Conservation (phyloP, 257 asterid species). For the Schizonepeta tenuifolia region DNA sequence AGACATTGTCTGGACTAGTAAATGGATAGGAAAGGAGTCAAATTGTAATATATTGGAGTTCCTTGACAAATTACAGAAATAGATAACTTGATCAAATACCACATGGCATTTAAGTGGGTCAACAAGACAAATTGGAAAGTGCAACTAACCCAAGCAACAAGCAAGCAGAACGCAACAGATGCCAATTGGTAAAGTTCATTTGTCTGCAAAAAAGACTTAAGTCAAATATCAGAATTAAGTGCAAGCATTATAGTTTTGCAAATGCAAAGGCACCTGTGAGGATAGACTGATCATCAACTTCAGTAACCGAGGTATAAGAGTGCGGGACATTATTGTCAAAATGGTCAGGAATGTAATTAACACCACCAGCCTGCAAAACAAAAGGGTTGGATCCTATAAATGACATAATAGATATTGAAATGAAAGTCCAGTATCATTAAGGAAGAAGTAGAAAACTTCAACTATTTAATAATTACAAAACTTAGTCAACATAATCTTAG, state of each 20-base stretch:
- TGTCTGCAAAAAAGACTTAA: conserved; percentile 58
- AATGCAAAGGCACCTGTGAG: conserved; percentile 60
- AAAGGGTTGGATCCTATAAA: conserved; percentile 28
- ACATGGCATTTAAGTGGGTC: conserved; percentile 11
- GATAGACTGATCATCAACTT: conserved; percentile 83
- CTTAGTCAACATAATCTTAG: conserved; percentile 10
- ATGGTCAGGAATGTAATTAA: conserved; percentile 54
- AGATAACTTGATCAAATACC: conserved; percentile 21
- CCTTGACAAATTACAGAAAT: conserved; percentile 19
- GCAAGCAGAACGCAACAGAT: conserved; percentile 85
- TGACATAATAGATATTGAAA: conserved; percentile 24
- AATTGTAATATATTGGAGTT: not conserved
- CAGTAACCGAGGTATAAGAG: conserved; percentile 73
- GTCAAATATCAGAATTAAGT: conserved; percentile 41
- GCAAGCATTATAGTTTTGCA: conserved; percentile 30
- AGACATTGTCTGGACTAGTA: conserved; percentile 18
- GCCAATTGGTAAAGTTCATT: conserved; percentile 89
- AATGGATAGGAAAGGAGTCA: not conserved
- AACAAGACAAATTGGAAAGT: conserved; percentile 37
- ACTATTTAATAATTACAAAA: conserved; percentile 25
- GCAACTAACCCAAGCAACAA: conserved; percentile 84
- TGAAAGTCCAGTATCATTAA: conserved; percentile 16
- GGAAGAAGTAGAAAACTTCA: conserved; percentile 19
- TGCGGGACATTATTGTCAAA: conserved; percentile 60
- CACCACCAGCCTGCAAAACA: conserved; percentile 62